Evolutionary conservation across 139 green algal genomes (phyloP), one percentile per base, ranked within the genome.

Genomic region (Spirogloea muscicola): DNA sequence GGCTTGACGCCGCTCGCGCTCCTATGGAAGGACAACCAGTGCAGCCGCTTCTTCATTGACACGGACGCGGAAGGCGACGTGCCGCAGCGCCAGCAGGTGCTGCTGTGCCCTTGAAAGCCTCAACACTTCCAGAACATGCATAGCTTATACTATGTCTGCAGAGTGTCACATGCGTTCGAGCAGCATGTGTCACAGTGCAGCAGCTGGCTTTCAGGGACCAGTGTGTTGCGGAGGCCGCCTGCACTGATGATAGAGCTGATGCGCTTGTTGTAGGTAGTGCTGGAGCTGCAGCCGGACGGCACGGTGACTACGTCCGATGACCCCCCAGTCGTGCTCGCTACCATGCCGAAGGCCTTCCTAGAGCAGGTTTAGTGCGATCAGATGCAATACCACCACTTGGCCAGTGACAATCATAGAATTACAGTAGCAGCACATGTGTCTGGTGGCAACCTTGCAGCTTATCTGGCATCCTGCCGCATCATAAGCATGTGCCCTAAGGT

Each of bases 11-110:
- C 91, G 1, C 85, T 97, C 49, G 85, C 85, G 2, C 79, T 97
- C 43, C 57, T 91, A 52, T 97, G 93, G 93, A 97, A 97, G 77
- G 92, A 97, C 62, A 58, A 76, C 0, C 58, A 58, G 0, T 95
- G 89, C 84, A 91, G 82, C 71, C 76, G 67, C 13, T 91, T 90
- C 82, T 49, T 87, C 3, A 62, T 92, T 4, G 89, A 91, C 55
- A 91, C 87, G 1, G 89, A 91, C 57, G 68, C 68, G n/a, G 25
- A 79, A 31, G 88, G 89, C 3, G 40, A 49, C 18, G 71, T 86
- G n/a, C 76, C 81, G 34, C n/a, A 29, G 27, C 29, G 36, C 52
- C 87, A 96, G 83, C 68, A 84, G 49, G 70, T 89, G n/a, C 38
- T 62, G 29, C 9, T 25, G 4, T 1, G 4, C 2, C 7, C 2